phyloP scores from a whole-genome alignment of 108 stramenopile genomes.

The Pseudonitzschia delicatissima region DNA sequence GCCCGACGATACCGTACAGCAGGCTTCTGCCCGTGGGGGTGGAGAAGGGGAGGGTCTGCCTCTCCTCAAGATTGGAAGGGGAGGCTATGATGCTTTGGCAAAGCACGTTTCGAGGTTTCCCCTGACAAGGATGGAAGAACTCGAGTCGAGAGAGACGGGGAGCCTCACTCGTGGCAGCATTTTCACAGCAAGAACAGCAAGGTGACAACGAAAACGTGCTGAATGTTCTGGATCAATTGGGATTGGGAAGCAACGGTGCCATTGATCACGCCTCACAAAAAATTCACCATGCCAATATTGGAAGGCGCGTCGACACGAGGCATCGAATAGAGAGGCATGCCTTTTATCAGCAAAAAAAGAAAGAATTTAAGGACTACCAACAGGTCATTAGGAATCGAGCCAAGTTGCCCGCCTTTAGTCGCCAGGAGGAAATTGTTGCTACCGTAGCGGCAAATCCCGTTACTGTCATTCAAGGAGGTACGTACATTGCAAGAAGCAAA shows the following conservation, averaged over 20 bases:
- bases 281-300: not conserved
- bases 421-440: constrained; percentile 49
- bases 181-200: not conserved
- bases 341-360: constrained; percentile 19
- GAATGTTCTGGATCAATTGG: constrained; percentile 20
- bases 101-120: constrained; percentile 47
- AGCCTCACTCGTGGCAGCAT: constrained; percentile 39
- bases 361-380: constrained; percentile 4
- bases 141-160: constrained; percentile 62
- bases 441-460: constrained; percentile 47
- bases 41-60: constrained; percentile 31
- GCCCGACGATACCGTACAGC: constrained; percentile 12
- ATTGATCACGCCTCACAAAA: not conserved
- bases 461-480: constrained; percentile 47
- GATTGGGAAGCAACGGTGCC: not conserved
- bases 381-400: constrained; percentile 39
- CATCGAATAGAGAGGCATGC: constrained; percentile 14
- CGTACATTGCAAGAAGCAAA: constrained; percentile 41
- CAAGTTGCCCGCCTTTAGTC: constrained; percentile 52
- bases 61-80: constrained; percentile 34
- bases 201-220: constrained; percentile 11
- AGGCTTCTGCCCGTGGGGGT: not conserved
- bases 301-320: constrained; percentile 20
- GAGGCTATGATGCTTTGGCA: constrained; percentile 36
- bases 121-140: constrained; percentile 34